Base-by-base conservation (phyloP, 1,139 yeast genomes). In the Taphrina sp. region DNA sequence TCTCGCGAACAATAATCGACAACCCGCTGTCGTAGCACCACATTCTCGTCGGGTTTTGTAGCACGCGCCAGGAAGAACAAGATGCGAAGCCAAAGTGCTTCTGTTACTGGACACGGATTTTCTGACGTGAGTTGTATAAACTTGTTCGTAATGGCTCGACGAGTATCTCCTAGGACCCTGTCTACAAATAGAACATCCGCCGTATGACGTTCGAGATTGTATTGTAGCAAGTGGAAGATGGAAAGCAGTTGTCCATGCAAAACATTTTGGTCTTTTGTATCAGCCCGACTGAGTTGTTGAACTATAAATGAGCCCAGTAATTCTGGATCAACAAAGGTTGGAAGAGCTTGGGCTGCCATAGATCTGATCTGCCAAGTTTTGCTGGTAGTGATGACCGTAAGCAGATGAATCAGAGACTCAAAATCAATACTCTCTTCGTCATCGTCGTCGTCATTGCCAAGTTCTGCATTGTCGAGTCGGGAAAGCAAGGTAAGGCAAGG, bases 341-440 rank as follows among this genome's bases (percentile, higher is more conserved):
- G 78, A 1, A 87, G 65, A 2, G 89, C 79, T 65, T 83, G 74
- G 0, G 96, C 88, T 0, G 95, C 83, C 78, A 86, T 78, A 66
- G 89, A 95, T 59, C 98, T 76, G 2, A 90, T 58, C 56, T 61
- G 88, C 96, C 96, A 90, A 56, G 76, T 73, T 45, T 70, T 71
- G 61, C 80, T 75, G 0, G 71, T 70, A 38, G 85, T 67, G 59
- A 83, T 79, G 2, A 65, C 61, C 16, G 72, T 60, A 14, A 86
- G 70, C 20, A 77, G 66, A 3, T 22, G n/a, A 14, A 43, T 26
- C 5, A 43, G 26, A 12, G 29, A 29, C 22, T 33, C 38, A 14
- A 24, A 43, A 16, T 19, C 26, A 31, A 38, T 31, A 14, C 28
- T 34, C 20, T 49, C 52, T 20, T 58, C 45, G 0, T 78, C 81